phyloP scores from a whole-genome alignment of 805 yeast species.

The Saturnispora sanitii region DNA sequence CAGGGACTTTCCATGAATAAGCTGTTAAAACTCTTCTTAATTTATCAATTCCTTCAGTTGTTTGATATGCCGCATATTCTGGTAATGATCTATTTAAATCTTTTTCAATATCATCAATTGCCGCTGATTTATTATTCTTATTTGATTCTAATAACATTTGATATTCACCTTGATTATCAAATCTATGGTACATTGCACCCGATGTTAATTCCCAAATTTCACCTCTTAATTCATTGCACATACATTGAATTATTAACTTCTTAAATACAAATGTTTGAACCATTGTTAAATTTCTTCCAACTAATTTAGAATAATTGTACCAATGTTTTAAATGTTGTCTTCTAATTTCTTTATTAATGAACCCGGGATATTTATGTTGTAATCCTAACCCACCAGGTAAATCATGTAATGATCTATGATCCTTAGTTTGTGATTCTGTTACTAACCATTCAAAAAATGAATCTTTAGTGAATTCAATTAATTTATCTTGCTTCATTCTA shows the following conservation, averaged over 20 bases:
- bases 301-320: conserved; percentile 79
- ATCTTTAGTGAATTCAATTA: conserved; percentile 56
- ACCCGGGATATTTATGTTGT: conserved; percentile 81
- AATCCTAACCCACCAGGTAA: conserved; percentile 73
- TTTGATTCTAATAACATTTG: conserved; percentile 47
- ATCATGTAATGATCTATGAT: conserved; percentile 7
- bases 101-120: conserved; percentile 93
- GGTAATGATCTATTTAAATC: conserved; percentile 92
- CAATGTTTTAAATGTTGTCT: conserved; percentile 73
- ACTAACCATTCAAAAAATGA: conserved; percentile 81
- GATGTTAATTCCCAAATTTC: conserved; percentile 92
- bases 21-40: conserved; percentile 85
- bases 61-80: conserved; percentile 90
- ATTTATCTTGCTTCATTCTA: conserved; percentile 37
- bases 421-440: conserved; percentile 6
- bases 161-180: conserved; percentile 54
- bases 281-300: conserved; percentile 77
- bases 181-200: conserved; percentile 73
- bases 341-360: conserved; percentile 50
- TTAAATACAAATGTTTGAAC: conserved; percentile 68
- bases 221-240: conserved; percentile 91
- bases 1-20: conserved; percentile 94
- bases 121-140: conserved; percentile 58
- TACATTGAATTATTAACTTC: conserved; percentile 77
- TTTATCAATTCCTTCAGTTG: conserved; percentile 72